Conservation (phyloP, 2,329 filamentous ascomycete species). For the Aspergillus luchuensis region DNA sequence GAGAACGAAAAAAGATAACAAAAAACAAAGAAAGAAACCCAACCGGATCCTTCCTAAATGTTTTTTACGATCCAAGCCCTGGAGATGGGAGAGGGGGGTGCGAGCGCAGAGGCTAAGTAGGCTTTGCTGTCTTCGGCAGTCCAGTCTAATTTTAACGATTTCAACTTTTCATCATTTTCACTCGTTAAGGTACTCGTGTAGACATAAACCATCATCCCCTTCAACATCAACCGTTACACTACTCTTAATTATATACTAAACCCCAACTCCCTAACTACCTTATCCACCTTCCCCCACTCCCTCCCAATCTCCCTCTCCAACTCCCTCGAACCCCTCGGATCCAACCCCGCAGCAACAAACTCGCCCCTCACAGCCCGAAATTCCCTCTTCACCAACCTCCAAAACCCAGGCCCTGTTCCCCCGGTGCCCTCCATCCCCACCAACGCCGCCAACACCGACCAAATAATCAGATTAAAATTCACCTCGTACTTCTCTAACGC, state of each 20-base stretch:
- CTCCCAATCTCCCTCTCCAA: slow-evolving; percentile 24
- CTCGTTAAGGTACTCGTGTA: neutral
- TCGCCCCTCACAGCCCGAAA: slow-evolving; percentile 32
- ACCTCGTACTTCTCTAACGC: slow-evolving; percentile 27
- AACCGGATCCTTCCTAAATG: slow-evolving; percentile 16
- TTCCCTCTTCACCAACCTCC: slow-evolving; percentile 26
- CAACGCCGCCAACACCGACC: slow-evolving; percentile 36
- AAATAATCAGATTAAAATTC: slow-evolving; percentile 37
- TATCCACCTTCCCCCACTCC: slow-evolving; percentile 55
- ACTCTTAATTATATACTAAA: neutral
- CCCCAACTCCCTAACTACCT: slow-evolving; percentile 30
- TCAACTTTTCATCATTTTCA: slow-evolving; percentile 9
- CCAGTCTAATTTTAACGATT: slow-evolving; percentile 28
- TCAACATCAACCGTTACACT: too few relatives aligned
- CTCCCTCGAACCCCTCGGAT: slow-evolving; percentile 26
- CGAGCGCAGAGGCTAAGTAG: slow-evolving; percentile 2
- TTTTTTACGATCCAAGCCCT: slow-evolving; percentile 14
- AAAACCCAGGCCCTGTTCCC: slow-evolving; percentile 36
- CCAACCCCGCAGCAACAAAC: slow-evolving; percentile 29
- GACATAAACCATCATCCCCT: too few relatives aligned
- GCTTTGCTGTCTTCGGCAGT: slow-evolving; percentile 19
- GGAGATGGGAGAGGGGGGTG: neutral
- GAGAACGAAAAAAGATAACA: slow-evolving; percentile 15
- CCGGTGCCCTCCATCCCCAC: slow-evolving; percentile 26
- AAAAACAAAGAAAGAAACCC: slow-evolving; percentile 1